Evolutionary conservation across 768 basidiomycete species (phyloP).

Genomic region (Russula earlei): DNA sequence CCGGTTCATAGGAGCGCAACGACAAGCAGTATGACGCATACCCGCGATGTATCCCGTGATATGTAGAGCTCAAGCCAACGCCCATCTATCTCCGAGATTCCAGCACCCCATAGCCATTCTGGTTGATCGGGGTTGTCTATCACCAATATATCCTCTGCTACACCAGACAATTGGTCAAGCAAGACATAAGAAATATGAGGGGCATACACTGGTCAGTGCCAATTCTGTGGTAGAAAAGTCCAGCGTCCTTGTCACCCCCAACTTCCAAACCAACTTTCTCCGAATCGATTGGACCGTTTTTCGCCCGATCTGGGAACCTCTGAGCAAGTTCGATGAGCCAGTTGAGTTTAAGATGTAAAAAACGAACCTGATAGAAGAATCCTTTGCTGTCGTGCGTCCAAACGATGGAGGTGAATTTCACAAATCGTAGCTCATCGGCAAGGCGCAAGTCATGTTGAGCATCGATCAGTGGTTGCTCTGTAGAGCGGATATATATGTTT

Average conservation of each 20-base stretch:
- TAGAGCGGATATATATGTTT: constrained; percentile 59
- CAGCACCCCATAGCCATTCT: constrained; percentile 52
- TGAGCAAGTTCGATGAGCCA: constrained; percentile 17
- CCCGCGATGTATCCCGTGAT: constrained; percentile 53
- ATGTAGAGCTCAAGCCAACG: constrained; percentile 51
- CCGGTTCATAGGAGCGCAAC: not conserved
- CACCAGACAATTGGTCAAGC: not conserved
- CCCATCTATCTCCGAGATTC: constrained; percentile 51
- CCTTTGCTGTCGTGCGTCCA: constrained; percentile 78
- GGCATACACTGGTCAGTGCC: constrained; percentile 59
- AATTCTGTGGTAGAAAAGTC: constrained; percentile 67
- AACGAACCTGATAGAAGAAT: constrained; percentile 67
- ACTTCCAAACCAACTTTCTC: constrained; percentile 52
- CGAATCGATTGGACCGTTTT: constrained; percentile 37
- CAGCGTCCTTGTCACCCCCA: constrained; percentile 53
- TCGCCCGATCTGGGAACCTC: constrained; percentile 48
- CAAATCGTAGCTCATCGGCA: constrained; percentile 58
- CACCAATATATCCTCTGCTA: constrained; percentile 63
- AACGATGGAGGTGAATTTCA: constrained; percentile 63
- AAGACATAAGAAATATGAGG: not conserved
- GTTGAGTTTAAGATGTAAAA: not conserved
- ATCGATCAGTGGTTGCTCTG: constrained; percentile 44
- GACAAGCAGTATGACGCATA: constrained; percentile 23
- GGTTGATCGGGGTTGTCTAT: constrained; percentile 55
- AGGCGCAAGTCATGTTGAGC: constrained; percentile 43